Conservation (phyloP, 345 rosid species). For the Kernera saxatilis region DNA sequence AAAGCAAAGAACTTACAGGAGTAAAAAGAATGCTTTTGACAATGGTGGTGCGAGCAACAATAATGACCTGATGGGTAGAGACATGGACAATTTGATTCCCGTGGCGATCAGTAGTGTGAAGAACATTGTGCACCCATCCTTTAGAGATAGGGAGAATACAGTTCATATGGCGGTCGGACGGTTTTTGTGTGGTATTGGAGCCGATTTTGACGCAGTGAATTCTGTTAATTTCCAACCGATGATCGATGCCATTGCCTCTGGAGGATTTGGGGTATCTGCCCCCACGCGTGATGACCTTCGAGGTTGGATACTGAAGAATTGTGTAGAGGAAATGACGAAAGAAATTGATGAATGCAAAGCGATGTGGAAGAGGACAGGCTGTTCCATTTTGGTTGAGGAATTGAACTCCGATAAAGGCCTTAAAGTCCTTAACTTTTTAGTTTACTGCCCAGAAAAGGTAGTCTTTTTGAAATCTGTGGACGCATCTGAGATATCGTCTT, state of each 20-base stretch:
- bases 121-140: constrained; percentile 20
- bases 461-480: constrained; percentile 65
- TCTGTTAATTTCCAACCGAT: constrained; percentile 62
- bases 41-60: constrained; percentile 29
- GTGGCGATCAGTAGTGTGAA: constrained; percentile 28
- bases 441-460: constrained; percentile 53
- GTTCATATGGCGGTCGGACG: constrained; percentile 53
- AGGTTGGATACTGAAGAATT: constrained; percentile 65
- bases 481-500: constrained; percentile 45
- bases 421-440: constrained; percentile 50
- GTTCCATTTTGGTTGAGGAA: constrained; percentile 73
- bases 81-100: constrained; percentile 25
- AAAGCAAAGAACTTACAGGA: constrained; percentile 29
- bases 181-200: constrained; percentile 78
- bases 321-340: constrained; percentile 59
- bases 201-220: constrained; percentile 60
- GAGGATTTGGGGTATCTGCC: constrained; percentile 36
- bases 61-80: constrained; percentile 15
- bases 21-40: constrained; percentile 40
- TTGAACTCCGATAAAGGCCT: constrained; percentile 44
- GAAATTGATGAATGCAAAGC: constrained; percentile 38
- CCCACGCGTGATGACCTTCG: constrained; percentile 59
- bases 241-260: constrained; percentile 61
- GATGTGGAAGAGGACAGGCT: constrained; percentile 67
- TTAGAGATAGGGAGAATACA: constrained; percentile 32